Conservation (phyloP, 768 basidiomycete genomes). For the Lactarius indigo region DNA sequence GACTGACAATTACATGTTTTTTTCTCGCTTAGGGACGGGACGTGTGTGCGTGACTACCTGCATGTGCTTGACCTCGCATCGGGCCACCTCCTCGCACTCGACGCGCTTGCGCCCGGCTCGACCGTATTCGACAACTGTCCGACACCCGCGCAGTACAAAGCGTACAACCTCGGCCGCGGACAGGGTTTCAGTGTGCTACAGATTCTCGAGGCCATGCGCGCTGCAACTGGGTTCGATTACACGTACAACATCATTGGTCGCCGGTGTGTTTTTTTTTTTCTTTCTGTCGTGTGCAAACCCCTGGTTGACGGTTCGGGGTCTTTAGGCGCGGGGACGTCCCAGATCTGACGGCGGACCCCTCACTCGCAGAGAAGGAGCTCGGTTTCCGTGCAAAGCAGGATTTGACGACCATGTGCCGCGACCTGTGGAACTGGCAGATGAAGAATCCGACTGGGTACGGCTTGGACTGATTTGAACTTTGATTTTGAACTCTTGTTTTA, state of each 20-base stretch:
- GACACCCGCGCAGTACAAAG: conserved; percentile 69
- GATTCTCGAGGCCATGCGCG: conserved; percentile 92
- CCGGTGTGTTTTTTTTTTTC: conserved; percentile 52
- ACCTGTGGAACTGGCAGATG: conserved; percentile 99
- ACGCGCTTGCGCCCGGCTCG: conserved; percentile 66
- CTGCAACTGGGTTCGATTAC: conserved; percentile 85
- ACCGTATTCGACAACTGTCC: conserved; percentile 55
- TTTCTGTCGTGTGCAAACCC: no score
- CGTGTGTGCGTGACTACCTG: conserved; percentile 95
- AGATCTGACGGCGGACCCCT: conserved; percentile 90
- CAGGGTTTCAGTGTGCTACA: conserved; percentile 89
- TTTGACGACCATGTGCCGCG: conserved; percentile 90
- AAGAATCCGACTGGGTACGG: conserved; percentile 80
- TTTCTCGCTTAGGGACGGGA: conserved; percentile 66
- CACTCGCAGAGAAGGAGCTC: conserved; percentile 87
- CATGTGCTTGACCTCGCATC: conserved; percentile 93
- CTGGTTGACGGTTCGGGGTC: background rate
- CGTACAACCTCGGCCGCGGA: conserved; percentile 96
- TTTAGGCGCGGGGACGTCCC: conserved; percentile 91
- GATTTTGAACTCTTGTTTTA: background rate
- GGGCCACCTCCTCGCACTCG: conserved; percentile 88
- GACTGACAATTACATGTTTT: background rate
- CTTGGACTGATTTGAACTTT: conserved; percentile 10
- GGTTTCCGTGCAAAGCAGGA: conserved; percentile 81
- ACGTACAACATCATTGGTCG: conserved; percentile 87